Base-by-base conservation (phyloP, 768 basidiomycete genomes). In the Megacollybia marginata region DNA sequence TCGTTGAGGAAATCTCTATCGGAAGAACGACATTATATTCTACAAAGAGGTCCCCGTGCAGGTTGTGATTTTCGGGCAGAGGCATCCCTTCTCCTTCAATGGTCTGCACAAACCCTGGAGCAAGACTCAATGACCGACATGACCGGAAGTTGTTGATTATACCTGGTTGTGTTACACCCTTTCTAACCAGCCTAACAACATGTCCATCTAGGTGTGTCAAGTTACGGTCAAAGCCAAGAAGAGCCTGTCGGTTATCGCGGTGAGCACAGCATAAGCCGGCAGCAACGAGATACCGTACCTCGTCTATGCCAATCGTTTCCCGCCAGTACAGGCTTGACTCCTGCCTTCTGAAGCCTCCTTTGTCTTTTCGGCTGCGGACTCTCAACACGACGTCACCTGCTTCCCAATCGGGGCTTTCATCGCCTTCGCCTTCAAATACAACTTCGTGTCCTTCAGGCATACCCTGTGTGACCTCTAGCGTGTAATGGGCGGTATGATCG, bases 371-470 rank as follows among this genome's bases (percentile, higher is more conserved):
- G 59, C 85, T 93, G 55, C 86, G 72, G 13, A 98, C 83, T 46
- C 92, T 73, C 44, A 98, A 72, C 34, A 98, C 74, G 45, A 99
- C 80, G 67, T 99, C 94, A 8, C 96, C 96, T 6, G 96, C 72
- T 59, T 95, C 93, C 88, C 88, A 96, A 57, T 98, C 96, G 3
- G 92, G 91, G 49, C 75, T 88, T 69, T 99, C 94, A 62, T 98
- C 96, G 42, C 89, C 88, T 63, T 97, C 94, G n/a, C 92, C 92
- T 57, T 96, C 91, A 52, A 93, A 97, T 1, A 94, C 76, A 34
- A 94, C 79, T 64, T 99, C 91, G 59, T 89, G 84, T 1, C 89
- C 92, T 60, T 99, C 96, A 0, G 94, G 90, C 72, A 90, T 88
- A 15, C 96, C 96, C 5, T 82, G 79, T 11, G 82, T 75, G 44